Conservation (phyloP, 495 filamentous ascomycete species). For the Pyronema omphalodes region DNA sequence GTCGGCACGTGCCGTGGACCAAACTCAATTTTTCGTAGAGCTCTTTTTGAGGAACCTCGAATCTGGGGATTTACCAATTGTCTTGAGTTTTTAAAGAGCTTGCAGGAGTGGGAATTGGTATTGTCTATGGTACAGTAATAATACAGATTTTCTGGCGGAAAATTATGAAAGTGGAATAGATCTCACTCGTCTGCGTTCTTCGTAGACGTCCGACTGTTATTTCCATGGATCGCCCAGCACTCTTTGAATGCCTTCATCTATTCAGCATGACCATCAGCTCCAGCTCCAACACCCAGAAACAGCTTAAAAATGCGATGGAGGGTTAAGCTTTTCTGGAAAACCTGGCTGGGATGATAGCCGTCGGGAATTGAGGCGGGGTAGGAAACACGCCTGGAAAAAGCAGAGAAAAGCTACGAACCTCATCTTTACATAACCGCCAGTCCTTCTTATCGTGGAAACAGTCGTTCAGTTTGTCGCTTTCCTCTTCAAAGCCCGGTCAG, state of each 20-base stretch:
- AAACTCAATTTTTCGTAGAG: too few relatives aligned
- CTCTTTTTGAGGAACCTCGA: too few relatives aligned
- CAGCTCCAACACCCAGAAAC: not conserved
- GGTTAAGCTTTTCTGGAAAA: conserved; percentile 3
- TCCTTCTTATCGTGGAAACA: conserved; percentile 95
- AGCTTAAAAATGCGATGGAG: not conserved
- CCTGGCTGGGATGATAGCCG: conserved; percentile 10
- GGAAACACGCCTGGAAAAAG: not conserved
- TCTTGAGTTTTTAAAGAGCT: too few relatives aligned
- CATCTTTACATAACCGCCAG: conserved; percentile 74
- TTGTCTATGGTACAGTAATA: too few relatives aligned
- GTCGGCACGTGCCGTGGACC: too few relatives aligned
- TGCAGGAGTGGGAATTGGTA: too few relatives aligned
- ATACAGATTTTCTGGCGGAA: too few relatives aligned
- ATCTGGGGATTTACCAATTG: too few relatives aligned
- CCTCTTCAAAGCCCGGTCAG: conserved; percentile 33
- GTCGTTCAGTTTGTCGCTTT: conserved; percentile 81
- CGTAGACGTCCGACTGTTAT: conserved; percentile 51
- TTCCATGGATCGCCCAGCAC: conserved; percentile 87
- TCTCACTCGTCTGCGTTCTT: too few relatives aligned
- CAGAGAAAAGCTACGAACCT: conserved; percentile 41
- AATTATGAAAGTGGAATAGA: too few relatives aligned
- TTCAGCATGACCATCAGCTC: conserved; percentile 6
- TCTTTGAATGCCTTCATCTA: conserved; percentile 85
- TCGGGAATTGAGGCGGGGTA: not conserved